Conservation (phyloP, 306 rosid genomes). For the Benincasa hispida region DNA sequence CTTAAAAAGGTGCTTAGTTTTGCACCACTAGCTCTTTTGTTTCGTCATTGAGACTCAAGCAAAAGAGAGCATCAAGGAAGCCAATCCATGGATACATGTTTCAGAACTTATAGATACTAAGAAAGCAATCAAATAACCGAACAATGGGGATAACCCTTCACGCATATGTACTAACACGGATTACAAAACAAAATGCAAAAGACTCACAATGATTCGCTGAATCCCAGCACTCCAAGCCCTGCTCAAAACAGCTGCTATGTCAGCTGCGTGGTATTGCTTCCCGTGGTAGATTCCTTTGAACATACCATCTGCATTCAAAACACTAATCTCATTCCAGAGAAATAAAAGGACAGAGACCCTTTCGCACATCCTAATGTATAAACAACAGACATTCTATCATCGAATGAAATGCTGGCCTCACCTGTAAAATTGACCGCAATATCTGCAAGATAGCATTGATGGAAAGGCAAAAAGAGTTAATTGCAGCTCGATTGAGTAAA, state of each 20-base stretch:
- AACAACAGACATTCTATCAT: slow-evolving; percentile 7
- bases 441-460: slow-evolving; percentile 26
- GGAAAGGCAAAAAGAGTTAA: background rate
- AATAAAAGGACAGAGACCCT: background rate
- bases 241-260: slow-evolving; percentile 60
- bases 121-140: background rate
- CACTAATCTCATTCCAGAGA: background rate
- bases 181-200: background rate
- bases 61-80: slow-evolving; percentile 1
- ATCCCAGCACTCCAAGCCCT: slow-evolving; percentile 94
- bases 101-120: background rate
- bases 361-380: background rate
- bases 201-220: slow-evolving; percentile 62
- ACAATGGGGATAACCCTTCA: background rate
- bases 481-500: slow-evolving; percentile 9
- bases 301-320: slow-evolving; percentile 64
- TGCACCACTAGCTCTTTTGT: background rate
- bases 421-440: slow-evolving; percentile 90
- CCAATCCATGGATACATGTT: background rate
- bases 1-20: no score
- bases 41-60: background rate
- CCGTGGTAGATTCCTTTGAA: slow-evolving; percentile 85
- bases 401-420: slow-evolving; percentile 42
- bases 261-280: slow-evolving; percentile 71
- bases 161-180: background rate